Base-by-base conservation (phyloP, 1,139 yeast genomes). In the Yamadazyma spencermartinsiae region DNA sequence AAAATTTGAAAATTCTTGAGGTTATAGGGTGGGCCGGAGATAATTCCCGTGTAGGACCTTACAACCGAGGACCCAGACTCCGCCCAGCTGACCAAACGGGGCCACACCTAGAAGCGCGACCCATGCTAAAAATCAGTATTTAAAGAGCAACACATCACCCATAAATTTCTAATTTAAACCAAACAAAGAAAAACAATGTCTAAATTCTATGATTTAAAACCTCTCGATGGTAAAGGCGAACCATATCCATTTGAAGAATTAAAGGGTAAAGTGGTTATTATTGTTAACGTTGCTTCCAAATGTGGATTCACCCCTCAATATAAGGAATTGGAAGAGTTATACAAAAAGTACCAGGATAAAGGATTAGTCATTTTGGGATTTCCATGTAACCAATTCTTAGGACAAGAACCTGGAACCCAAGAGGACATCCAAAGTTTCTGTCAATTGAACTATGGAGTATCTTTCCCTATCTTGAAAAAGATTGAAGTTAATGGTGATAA, bases 231-330 rank as follows among this genome's bases (percentile, higher is more conserved):
- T 41, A 63, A 63, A 39, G 88, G 86, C 35, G 63, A 80, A 51
- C 80, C 82, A 24, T 88, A 65, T 63, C 77, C 85, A 32, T 85
- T 92, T 58, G 55, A 66, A 30, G 74, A 84, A 49, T 69, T 89
- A 45, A 77, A 87, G 62, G 97, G 96, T 32, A 88, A 92, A 61
- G 96, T 87, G 35, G 97, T 92, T 15, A 65, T 92, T 36, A 76
- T 92, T 50, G 96, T 92, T 50, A 92, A 92, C 61, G 98, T 96
- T 29, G 92, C 97, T 49, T 87, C 90, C 60, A 90, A 87, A 69
- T 87, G 92, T 43, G 86, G 87, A 52, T 84, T 87, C 53, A 85
- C 88, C 44, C 97, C 94, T 58, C 94, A 90, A 68, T 72, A 73
- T 54, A 64, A 64, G 54, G 97, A 83, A 46, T 75, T 92, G 43